Evolutionary conservation across 805 yeast species (phyloP).

Genomic region (Hemisphaericaspora nanyangensis): DNA sequence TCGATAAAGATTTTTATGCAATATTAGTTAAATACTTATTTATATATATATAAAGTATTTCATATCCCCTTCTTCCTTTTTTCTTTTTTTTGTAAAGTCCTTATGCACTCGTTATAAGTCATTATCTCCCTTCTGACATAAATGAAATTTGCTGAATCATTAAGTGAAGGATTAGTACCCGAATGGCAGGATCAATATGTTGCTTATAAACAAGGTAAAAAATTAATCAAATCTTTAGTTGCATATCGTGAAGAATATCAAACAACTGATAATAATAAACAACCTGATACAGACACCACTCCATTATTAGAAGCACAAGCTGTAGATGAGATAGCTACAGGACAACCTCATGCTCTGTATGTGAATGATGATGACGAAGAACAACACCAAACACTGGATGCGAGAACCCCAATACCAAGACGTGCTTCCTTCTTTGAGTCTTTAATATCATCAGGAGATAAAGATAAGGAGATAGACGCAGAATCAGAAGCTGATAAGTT

Average conservation of each 20-base stretch:
- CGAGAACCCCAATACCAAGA: neutral
- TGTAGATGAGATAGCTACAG: constrained; percentile 2
- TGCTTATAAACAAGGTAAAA: constrained; percentile 62
- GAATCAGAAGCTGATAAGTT: constrained; percentile 43
- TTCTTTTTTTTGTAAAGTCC: neutral
- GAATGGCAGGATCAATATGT: constrained; percentile 86
- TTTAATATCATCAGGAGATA: constrained; percentile 14
- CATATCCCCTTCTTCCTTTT: neutral
- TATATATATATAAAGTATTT: neutral
- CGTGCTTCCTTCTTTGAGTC: constrained; percentile 22
- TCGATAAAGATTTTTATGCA: too few species aligned
- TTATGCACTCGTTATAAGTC: neutral
- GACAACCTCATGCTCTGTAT: neutral
- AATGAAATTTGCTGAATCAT: constrained; percentile 70
- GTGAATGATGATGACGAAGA: neutral
- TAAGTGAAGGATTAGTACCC: constrained; percentile 69
- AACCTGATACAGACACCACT: constrained; percentile 19
- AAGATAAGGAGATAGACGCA: constrained; percentile 21
- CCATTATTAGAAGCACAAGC: constrained; percentile 16
- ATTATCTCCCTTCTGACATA: neutral
- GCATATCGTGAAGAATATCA: neutral
- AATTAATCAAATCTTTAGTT: constrained; percentile 37
- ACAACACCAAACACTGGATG: too few species aligned
- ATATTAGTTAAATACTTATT: neutral
- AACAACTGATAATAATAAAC: neutral